Conservation (phyloP, 1,139 yeast species). For the Kodamaea sp. region DNA sequence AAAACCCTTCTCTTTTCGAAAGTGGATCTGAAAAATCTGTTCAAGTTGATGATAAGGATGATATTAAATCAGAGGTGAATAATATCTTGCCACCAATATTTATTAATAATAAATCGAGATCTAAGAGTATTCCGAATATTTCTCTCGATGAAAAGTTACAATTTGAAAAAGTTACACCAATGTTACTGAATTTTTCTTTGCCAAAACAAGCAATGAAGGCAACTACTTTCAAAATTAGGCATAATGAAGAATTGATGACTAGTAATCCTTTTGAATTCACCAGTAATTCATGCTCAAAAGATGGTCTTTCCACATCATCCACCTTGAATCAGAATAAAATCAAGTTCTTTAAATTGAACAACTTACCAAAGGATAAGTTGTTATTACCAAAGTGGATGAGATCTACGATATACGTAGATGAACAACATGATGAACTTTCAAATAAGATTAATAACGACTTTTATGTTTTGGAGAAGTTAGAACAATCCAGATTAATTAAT, state of each 20-base stretch:
- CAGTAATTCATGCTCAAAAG: slow-evolving; percentile 5
- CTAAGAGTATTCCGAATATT: slow-evolving; percentile 6
- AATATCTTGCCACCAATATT: slow-evolving; percentile 10
- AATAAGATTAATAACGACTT: slow-evolving; percentile 27
- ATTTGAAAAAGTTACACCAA: slow-evolving; percentile 23
- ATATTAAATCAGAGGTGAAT: slow-evolving; percentile 2
- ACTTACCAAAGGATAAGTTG: slow-evolving; percentile 12
- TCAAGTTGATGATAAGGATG: neutral
- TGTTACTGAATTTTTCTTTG: slow-evolving; percentile 27
- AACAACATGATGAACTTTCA: slow-evolving; percentile 22
- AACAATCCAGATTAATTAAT: slow-evolving; percentile 29
- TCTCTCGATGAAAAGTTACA: slow-evolving; percentile 2
- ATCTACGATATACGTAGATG: slow-evolving; percentile 23
- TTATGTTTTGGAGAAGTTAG: slow-evolving; percentile 26
- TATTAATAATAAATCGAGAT: slow-evolving; percentile 5
- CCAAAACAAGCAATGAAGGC: slow-evolving; percentile 19
- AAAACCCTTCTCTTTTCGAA: slow-evolving; percentile 19
- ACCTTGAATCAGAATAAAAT: slow-evolving; percentile 16
- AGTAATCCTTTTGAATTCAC: slow-evolving; percentile 19
- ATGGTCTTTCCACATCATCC: slow-evolving; percentile 10
- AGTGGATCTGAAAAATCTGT: slow-evolving; percentile 8
- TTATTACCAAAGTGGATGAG: slow-evolving; percentile 34
- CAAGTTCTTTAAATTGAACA: slow-evolving; percentile 16
- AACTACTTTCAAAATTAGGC: slow-evolving; percentile 33
- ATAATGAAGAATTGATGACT: slow-evolving; percentile 32